These are phyloP conservation scores for Botrytis squamosa DNA, from an alignment of 2,329 filamentous ascomycete genomes.

Conservation along the genomic window DNA sequence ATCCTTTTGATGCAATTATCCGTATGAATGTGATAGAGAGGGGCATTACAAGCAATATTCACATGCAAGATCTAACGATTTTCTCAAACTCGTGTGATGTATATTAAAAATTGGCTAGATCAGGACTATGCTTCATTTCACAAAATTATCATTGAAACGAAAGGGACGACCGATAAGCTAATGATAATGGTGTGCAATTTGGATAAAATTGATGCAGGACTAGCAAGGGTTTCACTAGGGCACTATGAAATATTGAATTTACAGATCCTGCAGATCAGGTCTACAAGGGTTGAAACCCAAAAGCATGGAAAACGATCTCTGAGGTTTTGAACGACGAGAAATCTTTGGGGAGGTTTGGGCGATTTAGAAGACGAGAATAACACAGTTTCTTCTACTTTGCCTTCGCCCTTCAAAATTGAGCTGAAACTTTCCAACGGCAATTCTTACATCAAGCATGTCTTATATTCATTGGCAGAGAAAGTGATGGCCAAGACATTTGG, in stretches of 20 bases:
- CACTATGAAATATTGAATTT: constrained; percentile 30
- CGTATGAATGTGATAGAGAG: background rate
- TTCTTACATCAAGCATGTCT: background rate
- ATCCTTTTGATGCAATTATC: constrained; percentile 3
- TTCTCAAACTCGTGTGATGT: constrained; percentile 19
- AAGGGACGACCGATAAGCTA: constrained; percentile 19
- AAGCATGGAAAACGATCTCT: constrained; percentile 1
- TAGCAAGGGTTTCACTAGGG: constrained; percentile 11
- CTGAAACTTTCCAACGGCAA: constrained; percentile 8
- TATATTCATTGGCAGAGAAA: background rate
- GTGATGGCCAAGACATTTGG: constrained; percentile 16
- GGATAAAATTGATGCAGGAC: constrained; percentile 20
- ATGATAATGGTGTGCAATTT: constrained; percentile 16
- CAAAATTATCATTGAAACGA: constrained; percentile 8
- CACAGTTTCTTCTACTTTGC: background rate
- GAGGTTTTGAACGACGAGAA: background rate
- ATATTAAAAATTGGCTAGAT: constrained; percentile 15
- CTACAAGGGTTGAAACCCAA: constrained; percentile 4
- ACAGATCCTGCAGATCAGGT: constrained; percentile 28
- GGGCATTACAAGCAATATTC: background rate
- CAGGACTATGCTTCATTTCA: constrained; percentile 18
- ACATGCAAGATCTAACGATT: constrained; percentile 19
- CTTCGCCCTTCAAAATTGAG: background rate
- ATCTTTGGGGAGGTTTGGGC: background rate
- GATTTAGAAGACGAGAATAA: background rate